Conservation (phyloP, 2,329 filamentous ascomycete species). For the Calonectria hongkongensis region DNA sequence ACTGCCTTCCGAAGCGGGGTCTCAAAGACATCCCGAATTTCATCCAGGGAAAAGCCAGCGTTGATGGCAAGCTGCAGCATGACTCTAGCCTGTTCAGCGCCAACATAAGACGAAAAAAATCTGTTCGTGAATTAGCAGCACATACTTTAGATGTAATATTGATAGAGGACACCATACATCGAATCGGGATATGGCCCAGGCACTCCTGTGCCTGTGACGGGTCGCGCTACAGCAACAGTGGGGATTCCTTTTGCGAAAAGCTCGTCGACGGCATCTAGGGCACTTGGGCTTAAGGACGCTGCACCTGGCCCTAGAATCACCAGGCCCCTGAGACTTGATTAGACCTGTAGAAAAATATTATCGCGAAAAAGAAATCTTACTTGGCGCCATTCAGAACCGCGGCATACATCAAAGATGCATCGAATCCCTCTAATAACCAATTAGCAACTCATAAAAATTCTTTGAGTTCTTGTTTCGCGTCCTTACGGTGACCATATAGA, state of each 20-base stretch:
- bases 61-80: constrained; percentile 58
- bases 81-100: constrained; percentile 56
- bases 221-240: constrained; percentile 55
- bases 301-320: constrained; percentile 59
- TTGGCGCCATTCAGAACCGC: constrained; percentile 59
- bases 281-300: constrained; percentile 52
- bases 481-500: constrained; percentile 65
- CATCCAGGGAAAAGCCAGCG: constrained; percentile 53
- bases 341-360: neutral
- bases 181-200: constrained; percentile 47
- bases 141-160: neutral
- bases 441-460: neutral
- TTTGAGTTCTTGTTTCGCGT: neutral
- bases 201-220: constrained; percentile 54
- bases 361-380: neutral
- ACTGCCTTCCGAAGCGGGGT: constrained; percentile 40
- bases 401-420: constrained; percentile 56
- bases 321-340: constrained; percentile 44
- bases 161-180: constrained; percentile 6
- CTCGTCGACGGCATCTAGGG: constrained; percentile 51
- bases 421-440: constrained; percentile 55
- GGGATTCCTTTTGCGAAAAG: constrained; percentile 55
- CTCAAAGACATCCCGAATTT: constrained; percentile 57
- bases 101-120: constrained; percentile 55
- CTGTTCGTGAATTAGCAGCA: constrained; percentile 27